These are phyloP conservation scores for Solioccasus polychromus DNA, from an alignment of 768 basidiomycete species.

Conservation along the genomic window DNA sequence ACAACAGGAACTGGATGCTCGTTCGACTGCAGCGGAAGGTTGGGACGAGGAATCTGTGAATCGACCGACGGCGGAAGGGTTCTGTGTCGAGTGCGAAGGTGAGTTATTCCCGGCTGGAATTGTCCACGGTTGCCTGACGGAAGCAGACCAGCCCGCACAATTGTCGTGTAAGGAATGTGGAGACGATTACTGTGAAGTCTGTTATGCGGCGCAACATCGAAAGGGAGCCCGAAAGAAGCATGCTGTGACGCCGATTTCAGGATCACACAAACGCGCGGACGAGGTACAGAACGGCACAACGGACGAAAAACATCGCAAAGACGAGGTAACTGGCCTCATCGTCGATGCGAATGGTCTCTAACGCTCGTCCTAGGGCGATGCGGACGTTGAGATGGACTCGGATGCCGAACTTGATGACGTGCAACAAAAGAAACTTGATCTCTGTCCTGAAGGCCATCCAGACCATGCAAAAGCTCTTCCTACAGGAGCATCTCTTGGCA, in stretches of 20 bases:
- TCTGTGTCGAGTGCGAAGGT: conserved; percentile 89
- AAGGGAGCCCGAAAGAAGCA: conserved; percentile 77
- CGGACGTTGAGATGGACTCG: conserved; percentile 37
- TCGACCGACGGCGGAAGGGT: conserved; percentile 54
- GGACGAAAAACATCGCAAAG: conserved; percentile 6
- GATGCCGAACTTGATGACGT: conserved; percentile 42
- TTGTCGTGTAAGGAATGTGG: conserved; percentile 67
- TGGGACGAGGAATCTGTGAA: conserved; percentile 65
- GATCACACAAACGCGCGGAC: conserved; percentile 8
- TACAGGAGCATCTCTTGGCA: conserved; percentile 41
- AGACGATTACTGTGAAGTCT: conserved; percentile 81
- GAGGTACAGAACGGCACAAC: conserved; percentile 14
- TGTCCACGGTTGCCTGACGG: not conserved
- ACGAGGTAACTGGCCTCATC: conserved; percentile 21
- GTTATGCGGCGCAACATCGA: conserved; percentile 80
- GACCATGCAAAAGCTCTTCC: too few species aligned
- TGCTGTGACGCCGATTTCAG: conserved; percentile 44
- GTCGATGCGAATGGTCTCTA: too few species aligned
- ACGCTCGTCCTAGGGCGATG: conserved; percentile 19
- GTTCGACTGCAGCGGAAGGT: conserved; percentile 42
- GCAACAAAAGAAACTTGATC: too few species aligned
- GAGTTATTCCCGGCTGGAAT: conserved; percentile 8
- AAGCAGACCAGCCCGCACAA: conserved; percentile 78
- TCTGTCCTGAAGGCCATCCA: too few species aligned
- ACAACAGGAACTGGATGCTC: conserved; percentile 31